Evolutionary conservation across 2,329 filamentous ascomycete genomes (phyloP), one percentile per base, ranked within the genome.

Genomic region (Claviceps maximensis): DNA sequence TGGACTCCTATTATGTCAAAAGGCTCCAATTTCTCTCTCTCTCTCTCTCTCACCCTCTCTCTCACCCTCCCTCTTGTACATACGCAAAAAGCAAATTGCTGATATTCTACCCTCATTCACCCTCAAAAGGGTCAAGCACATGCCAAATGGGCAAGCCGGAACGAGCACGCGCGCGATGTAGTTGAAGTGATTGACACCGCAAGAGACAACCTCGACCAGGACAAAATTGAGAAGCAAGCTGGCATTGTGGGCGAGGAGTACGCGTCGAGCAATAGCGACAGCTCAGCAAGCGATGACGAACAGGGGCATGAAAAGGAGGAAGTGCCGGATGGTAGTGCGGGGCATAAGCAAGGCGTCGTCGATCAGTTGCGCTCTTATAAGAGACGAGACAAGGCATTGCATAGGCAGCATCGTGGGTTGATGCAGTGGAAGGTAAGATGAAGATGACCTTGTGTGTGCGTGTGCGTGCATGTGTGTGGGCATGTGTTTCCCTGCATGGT

Each of bases 401-500:
- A 87, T 64, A 71, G 83, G 49, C 76, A 78, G 62, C 82, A 89
- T 61, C 69, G 82, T 23, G 85, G 85, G 0, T 62, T 85, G 42
- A 89, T 89, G 85, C 85, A 89, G 67, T 89, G 83, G 80, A 70
- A 70, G 64, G 67, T 69, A 58, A 59, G 65, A 52, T n/a, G n/a
- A n/a, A n/a, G n/a, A n/a, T 4, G 29, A 3, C 17, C 13, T 33
- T 33, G 10, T 33, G 7, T 33, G 3, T 33, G 31, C 9, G 7
- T 33, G 7, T 33, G 7, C 9, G 7, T 33, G 7, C 13, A 3
- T 50, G 7, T 33, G 7, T 33, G 7, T 12, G 7, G 10, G 7
- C 13, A 3, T 50, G 29, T 40, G 12, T 47, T 41, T 8, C 3
- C 44, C 23, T 38, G 45, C 33, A 9, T 13, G n/a, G 29, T 29